Conservation (phyloP, 140 eudicot genomes). For the Anethum foeniculum region DNA sequence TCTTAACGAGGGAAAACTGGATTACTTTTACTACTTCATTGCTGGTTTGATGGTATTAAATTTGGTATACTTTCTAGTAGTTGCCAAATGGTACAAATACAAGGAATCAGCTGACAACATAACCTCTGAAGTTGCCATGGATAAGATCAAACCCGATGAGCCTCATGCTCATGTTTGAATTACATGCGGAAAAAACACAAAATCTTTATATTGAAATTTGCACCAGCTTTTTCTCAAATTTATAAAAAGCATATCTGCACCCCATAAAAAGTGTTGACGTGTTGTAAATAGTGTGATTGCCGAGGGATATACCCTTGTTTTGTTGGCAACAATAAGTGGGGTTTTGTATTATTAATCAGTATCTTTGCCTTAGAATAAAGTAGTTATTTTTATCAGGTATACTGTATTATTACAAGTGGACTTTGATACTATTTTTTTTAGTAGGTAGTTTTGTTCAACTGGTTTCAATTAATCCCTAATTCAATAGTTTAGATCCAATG, state of each 20-base stretch:
- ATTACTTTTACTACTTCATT: constrained; percentile 40
- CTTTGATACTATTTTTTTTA: no score
- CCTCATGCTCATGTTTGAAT: constrained; percentile 16
- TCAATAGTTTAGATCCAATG: no score
- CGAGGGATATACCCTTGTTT: no score
- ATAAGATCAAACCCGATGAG: constrained; percentile 23
- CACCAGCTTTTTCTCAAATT: background rate
- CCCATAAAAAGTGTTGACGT: background rate
- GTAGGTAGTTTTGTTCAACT: no score
- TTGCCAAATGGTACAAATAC: constrained; percentile 61
- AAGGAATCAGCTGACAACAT: constrained; percentile 31
- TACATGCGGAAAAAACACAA: background rate
- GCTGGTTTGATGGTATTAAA: constrained; percentile 40
- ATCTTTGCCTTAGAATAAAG: no score
- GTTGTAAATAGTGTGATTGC: no score
- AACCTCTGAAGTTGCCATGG: constrained; percentile 26
- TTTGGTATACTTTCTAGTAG: constrained; percentile 38
- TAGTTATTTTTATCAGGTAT: no score
- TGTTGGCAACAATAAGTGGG: no score
- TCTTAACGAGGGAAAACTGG: constrained; percentile 53
- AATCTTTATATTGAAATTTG: background rate
- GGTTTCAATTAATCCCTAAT: no score
- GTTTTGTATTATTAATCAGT: no score
- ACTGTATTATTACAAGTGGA: no score
- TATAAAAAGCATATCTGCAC: background rate